phyloP scores from a whole-genome alignment of 306 rosid genomes.

The Cicer chorassanicum region DNA sequence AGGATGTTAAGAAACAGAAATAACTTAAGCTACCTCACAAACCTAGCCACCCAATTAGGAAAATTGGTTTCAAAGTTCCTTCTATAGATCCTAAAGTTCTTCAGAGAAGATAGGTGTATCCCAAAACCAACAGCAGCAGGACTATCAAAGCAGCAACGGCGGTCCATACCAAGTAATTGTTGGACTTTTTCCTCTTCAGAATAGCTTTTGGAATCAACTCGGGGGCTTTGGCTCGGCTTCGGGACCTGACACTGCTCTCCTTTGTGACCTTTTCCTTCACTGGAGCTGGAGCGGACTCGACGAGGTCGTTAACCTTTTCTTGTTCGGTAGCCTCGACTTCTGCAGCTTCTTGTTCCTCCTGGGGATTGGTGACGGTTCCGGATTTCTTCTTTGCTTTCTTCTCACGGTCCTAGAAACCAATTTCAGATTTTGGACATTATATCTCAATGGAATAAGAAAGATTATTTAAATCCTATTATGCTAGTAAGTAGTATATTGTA shows the following conservation, averaged over 20 bases:
- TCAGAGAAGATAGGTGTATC: constrained; percentile 64
- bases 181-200: constrained; percentile 74
- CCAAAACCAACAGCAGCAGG: constrained; percentile 57
- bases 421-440: constrained; percentile 31
- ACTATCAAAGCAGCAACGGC: constrained; percentile 64
- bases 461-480: background rate
- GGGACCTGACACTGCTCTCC: constrained; percentile 59
- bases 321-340: constrained; percentile 56
- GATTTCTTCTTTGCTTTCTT: constrained; percentile 90
- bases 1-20: constrained; percentile 63
- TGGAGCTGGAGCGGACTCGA: constrained; percentile 52
- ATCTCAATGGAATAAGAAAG: constrained; percentile 1
- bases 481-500: background rate
- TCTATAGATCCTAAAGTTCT: constrained; percentile 44
- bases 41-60: constrained; percentile 47
- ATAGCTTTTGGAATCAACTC: constrained; percentile 63
- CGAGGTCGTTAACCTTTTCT: constrained; percentile 54
- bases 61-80: constrained; percentile 49
- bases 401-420: constrained; percentile 71
- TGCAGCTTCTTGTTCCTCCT: constrained; percentile 63
- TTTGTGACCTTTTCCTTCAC: constrained; percentile 58
- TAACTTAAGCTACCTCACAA: constrained; percentile 57
- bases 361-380: constrained; percentile 48
- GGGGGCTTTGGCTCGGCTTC: constrained; percentile 60
- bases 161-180: constrained; percentile 70